Conservation (phyloP, 2,329 filamentous ascomycete species). For the Endoconidiophora laricicola region DNA sequence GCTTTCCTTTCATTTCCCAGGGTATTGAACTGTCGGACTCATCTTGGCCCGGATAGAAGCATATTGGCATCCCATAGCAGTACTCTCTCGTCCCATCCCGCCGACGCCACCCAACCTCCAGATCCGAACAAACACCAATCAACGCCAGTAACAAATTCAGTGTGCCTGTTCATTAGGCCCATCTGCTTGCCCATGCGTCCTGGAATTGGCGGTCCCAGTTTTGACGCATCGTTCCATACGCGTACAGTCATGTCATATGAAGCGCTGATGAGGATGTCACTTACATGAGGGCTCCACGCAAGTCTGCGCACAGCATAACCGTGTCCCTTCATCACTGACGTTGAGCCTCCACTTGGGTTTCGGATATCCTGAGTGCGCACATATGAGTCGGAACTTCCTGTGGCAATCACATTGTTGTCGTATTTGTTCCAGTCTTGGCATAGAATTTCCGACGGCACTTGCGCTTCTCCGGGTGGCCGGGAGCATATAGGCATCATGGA, state of each 20-base stretch:
- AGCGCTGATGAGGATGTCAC: conserved; percentile 69
- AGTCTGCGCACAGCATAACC: conserved; percentile 78
- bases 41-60: conserved; percentile 16
- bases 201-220: conserved; percentile 19
- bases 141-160: conserved; percentile 88
- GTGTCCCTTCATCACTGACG: conserved; percentile 64
- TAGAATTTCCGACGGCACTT: conserved; percentile 62
- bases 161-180: conserved; percentile 80
- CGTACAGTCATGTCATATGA: conserved; percentile 98
- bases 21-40: too few species aligned
- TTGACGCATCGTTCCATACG: conserved; percentile 67
- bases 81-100: conserved; percentile 84
- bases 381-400: conserved; percentile 72
- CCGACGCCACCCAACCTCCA: conserved; percentile 89
- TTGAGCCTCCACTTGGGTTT: conserved; percentile 53
- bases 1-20: too few species aligned
- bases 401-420: conserved; percentile 65
- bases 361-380: conserved; percentile 86
- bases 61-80: conserved; percentile 76
- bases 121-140: conserved; percentile 96
- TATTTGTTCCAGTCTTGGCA: conserved; percentile 99
- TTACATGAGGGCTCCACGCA: conserved; percentile 87
- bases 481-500: conserved; percentile 55
- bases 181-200: conserved; percentile 48
- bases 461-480: conserved; percentile 17